phyloP scores from a whole-genome alignment of 495 filamentous ascomycete genomes.

The Bathelium albidoporum region DNA sequence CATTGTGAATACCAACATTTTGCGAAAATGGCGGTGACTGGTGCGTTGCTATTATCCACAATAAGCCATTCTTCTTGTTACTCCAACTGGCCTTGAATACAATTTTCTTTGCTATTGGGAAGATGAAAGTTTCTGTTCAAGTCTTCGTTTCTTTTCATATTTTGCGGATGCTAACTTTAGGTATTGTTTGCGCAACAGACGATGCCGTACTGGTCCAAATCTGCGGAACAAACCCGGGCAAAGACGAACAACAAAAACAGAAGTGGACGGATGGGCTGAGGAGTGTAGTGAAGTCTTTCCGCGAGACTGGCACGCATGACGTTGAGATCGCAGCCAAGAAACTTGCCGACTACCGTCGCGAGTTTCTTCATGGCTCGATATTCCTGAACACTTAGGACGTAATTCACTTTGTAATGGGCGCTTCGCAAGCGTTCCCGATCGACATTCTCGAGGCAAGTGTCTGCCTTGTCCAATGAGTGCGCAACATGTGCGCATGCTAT shows the following conservation, averaged over 20 bases:
- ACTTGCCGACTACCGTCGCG: slow-evolving; percentile 73
- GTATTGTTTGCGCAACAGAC: slow-evolving; percentile 53
- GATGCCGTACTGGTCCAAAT: slow-evolving; percentile 78
- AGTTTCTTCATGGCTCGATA: slow-evolving; percentile 47
- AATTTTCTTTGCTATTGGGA: neutral
- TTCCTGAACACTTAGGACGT: slow-evolving; percentile 26
- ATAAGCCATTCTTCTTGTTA: neutral
- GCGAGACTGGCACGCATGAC: slow-evolving; percentile 57
- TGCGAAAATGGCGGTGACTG: slow-evolving; percentile 59
- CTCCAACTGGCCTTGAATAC: neutral
- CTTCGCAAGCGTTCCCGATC: neutral
- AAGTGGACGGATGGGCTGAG: slow-evolving; percentile 67
- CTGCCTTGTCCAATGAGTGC: neutral
- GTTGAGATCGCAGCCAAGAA: slow-evolving; percentile 69
- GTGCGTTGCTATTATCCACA: slow-evolving; percentile 49
- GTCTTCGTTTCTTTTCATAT: slow-evolving; percentile 33
- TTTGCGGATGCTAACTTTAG: slow-evolving; percentile 20
- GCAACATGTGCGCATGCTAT: neutral
- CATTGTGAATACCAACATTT: slow-evolving; percentile 73
- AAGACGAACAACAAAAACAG: slow-evolving; percentile 56
- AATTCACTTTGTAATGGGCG: neutral
- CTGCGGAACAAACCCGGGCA: slow-evolving; percentile 60
- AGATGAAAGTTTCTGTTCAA: slow-evolving; percentile 18
- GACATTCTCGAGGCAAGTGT: too few relatives aligned
- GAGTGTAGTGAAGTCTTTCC: slow-evolving; percentile 63